A percentile compares a stretch with the other conserved stretches of the same genome.
phyloP scores from a whole-genome alignment of 2,329 filamentous ascomycete species.

The Penicillium thymicola region DNA sequence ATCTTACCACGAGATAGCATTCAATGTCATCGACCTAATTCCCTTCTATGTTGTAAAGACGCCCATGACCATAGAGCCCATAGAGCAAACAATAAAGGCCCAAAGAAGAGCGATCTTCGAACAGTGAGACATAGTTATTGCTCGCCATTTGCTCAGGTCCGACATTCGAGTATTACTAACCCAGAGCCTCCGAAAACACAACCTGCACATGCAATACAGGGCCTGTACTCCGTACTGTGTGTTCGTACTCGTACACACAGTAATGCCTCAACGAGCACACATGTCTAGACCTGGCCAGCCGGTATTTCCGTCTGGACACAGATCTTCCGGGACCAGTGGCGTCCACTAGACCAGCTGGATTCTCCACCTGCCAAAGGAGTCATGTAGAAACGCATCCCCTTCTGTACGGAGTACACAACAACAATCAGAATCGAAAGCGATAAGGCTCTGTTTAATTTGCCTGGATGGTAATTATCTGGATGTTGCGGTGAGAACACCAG shows the following conservation, averaged over 20 bases:
- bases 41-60: background rate
- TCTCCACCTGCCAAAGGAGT: slow-evolving; percentile 13
- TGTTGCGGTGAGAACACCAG: background rate
- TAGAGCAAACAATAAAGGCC: background rate
- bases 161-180: background rate
- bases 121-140: slow-evolving; percentile 2
- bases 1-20: background rate
- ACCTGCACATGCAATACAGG: background rate
- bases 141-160: background rate
- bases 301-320: background rate
- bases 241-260: background rate
- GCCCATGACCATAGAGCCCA: too few species aligned
- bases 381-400: slow-evolving; percentile 11
- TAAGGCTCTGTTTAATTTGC: background rate
- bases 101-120: background rate
- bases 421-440: background rate
- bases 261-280: background rate
- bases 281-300: slow-evolving; percentile 4
- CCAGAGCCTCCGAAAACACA: background rate
- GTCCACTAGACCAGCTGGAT: slow-evolving; percentile 15
- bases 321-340: slow-evolving; percentile 19
- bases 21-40: background rate
- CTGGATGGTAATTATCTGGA: background rate
- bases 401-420: background rate
- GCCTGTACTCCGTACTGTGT: background rate